phyloP scores from a whole-genome alignment of 2,329 filamentous ascomycete species.

The Zymoseptoria brevis region DNA sequence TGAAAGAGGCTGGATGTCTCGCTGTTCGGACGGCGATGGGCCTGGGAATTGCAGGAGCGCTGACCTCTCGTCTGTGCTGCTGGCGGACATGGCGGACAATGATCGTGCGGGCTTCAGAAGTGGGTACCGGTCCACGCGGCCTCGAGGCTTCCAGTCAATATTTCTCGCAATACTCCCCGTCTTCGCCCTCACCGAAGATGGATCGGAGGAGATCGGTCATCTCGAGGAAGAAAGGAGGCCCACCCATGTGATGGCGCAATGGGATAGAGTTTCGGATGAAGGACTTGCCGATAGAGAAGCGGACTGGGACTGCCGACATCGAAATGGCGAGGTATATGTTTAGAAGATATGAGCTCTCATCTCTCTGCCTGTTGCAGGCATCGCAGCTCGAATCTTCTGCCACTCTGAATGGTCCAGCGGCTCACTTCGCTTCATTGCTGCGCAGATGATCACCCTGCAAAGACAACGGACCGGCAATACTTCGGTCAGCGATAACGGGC shows the following conservation, averaged over 20 bases:
- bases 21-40: slow-evolving; percentile 1
- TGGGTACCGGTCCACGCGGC: background rate
- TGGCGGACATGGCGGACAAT: slow-evolving; percentile 8
- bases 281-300: background rate
- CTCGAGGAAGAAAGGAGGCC: too few species aligned
- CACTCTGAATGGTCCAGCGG: background rate
- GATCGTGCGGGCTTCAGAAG: background rate
- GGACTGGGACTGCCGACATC: too few species aligned
- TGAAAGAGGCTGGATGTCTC: slow-evolving; percentile 5
- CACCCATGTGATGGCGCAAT: background rate
- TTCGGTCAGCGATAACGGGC: too few species aligned
- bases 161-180: background rate
- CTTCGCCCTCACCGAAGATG: background rate
- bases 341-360: too few species aligned
- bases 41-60: slow-evolving; percentile 25
- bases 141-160: background rate
- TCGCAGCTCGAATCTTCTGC: background rate
- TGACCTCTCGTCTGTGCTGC: slow-evolving; percentile 11
- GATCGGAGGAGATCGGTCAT: background rate
- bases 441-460: background rate
- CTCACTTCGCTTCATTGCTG: background rate
- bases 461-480: too few species aligned
- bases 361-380: too few species aligned
- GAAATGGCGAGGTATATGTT: too few species aligned
- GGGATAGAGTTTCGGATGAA: background rate